Conservation (phyloP, 139 green algal species). For the Ulvella scutata region DNA sequence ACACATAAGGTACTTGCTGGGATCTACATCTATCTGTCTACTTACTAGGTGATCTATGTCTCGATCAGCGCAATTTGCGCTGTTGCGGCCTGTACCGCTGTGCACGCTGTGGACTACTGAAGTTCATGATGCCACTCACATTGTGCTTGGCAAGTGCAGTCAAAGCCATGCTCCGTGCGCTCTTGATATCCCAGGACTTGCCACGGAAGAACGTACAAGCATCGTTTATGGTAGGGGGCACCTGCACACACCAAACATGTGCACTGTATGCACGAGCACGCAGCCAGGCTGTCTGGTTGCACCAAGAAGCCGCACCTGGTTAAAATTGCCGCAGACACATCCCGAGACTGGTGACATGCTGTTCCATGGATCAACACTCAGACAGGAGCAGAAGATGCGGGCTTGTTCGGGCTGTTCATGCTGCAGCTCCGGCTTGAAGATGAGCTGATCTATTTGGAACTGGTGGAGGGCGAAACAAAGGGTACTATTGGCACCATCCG, state of each 20-base stretch:
- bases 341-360: not conserved
- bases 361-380: not conserved
- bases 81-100: too few relatives aligned
- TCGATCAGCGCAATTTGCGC: too few relatives aligned
- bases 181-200: not conserved
- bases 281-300: conserved; percentile 1
- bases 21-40: too few relatives aligned
- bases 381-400: not conserved
- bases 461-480: not conserved
- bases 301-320: not conserved
- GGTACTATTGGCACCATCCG: not conserved
- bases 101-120: not conserved
- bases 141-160: not conserved
- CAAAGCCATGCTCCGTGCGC: not conserved
- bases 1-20: too few relatives aligned
- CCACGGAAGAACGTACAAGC: not conserved
- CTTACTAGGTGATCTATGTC: too few relatives aligned
- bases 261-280: too few relatives aligned
- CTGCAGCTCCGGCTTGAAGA: not conserved
- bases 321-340: not conserved
- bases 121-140: not conserved
- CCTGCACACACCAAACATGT: too few relatives aligned
- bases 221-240: too few relatives aligned
- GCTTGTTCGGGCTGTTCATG: not conserved
- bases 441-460: not conserved